These are phyloP conservation scores for Clathrus columnatus DNA, from an alignment of 768 basidiomycete species.

Conservation along the genomic window DNA sequence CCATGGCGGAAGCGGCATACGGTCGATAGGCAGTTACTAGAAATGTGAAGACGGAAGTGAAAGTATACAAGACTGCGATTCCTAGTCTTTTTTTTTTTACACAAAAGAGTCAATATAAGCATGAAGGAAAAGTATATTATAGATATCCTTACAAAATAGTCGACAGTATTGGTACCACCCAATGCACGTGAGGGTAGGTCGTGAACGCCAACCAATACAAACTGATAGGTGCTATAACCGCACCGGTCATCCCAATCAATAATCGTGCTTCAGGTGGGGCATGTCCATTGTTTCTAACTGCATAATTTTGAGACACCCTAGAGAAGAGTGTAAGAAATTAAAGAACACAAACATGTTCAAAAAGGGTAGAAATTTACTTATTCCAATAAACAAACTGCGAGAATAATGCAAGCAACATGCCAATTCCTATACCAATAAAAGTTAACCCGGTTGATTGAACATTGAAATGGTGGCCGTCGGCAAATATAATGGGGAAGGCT, in stretches of 20 bases:
- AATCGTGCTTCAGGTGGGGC: slow-evolving; percentile 62
- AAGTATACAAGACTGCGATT: slow-evolving; percentile 19
- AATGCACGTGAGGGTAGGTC: slow-evolving; percentile 36
- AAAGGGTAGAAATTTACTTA: slow-evolving; percentile 19
- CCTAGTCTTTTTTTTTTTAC: slow-evolving; percentile 50
- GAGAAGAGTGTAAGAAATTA: neutral
- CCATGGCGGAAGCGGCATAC: slow-evolving; percentile 51
- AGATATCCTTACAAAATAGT: slow-evolving; percentile 36
- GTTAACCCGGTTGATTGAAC: slow-evolving; percentile 39
- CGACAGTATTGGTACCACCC: slow-evolving; percentile 39
- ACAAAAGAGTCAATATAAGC: too few relatives aligned
- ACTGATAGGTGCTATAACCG: slow-evolving; percentile 50
- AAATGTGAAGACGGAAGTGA: slow-evolving; percentile 59
- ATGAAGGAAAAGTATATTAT: too few relatives aligned
- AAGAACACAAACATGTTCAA: slow-evolving; percentile 17
- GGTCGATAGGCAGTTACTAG: slow-evolving; percentile 44
- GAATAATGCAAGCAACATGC: slow-evolving; percentile 31
- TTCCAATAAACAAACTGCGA: slow-evolving; percentile 20
- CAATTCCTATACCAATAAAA: slow-evolving; percentile 44
- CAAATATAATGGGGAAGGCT: slow-evolving; percentile 48
- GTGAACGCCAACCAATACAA: slow-evolving; percentile 52
- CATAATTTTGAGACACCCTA: slow-evolving; percentile 32
- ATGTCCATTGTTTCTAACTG: slow-evolving; percentile 30
- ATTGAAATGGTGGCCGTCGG: slow-evolving; percentile 41
- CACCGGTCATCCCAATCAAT: slow-evolving; percentile 61